phyloP scores from a whole-genome alignment of 2,329 filamentous ascomycete genomes.

The Trichothecium sympodiale region DNA sequence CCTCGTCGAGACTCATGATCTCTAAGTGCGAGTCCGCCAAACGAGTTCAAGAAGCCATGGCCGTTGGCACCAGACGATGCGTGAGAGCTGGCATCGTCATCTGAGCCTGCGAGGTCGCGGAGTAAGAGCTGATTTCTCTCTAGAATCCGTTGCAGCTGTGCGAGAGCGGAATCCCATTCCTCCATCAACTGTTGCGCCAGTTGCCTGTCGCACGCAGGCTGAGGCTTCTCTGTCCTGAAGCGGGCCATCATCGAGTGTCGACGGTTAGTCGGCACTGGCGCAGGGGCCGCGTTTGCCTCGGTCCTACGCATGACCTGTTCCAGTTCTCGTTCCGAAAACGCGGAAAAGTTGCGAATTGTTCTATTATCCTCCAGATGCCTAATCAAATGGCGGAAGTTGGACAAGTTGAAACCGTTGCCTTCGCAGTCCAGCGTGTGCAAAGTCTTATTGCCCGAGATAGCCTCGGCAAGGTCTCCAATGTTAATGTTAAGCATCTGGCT shows the following conservation, averaged over 20 bases:
- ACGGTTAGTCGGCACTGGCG: constrained; percentile 11
- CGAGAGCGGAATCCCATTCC: constrained; percentile 26
- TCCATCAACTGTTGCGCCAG: constrained; percentile 25
- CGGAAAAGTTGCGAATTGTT: constrained; percentile 32
- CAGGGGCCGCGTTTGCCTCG: constrained; percentile 13
- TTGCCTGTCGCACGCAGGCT: constrained; percentile 15
- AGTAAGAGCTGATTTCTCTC: constrained; percentile 21
- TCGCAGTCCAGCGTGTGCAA: constrained; percentile 43
- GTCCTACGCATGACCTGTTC: constrained; percentile 20
- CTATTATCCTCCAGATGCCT: constrained; percentile 30
- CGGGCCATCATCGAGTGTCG: constrained; percentile 22
- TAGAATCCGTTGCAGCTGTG: constrained; percentile 20
- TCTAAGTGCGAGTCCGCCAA: constrained; percentile 24
- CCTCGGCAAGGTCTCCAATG: constrained; percentile 39
- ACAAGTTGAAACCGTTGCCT: constrained; percentile 42
- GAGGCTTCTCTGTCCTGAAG: constrained; percentile 19
- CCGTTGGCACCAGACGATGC: constrained; percentile 8
- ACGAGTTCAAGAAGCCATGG: constrained; percentile 19
- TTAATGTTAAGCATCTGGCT: constrained; percentile 45
- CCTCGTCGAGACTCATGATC: constrained; percentile 17
- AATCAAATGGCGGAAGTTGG: constrained; percentile 35
- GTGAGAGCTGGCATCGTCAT: constrained; percentile 5
- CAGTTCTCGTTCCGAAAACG: constrained; percentile 26
- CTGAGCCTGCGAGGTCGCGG: constrained; percentile 9
- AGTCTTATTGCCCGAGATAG: constrained; percentile 35